Evolutionary conservation across 192 early-diverging fungal genomes (phyloP), one percentile per base, ranked within the genome.

Genomic region (Geranomyces michiganensis): DNA sequence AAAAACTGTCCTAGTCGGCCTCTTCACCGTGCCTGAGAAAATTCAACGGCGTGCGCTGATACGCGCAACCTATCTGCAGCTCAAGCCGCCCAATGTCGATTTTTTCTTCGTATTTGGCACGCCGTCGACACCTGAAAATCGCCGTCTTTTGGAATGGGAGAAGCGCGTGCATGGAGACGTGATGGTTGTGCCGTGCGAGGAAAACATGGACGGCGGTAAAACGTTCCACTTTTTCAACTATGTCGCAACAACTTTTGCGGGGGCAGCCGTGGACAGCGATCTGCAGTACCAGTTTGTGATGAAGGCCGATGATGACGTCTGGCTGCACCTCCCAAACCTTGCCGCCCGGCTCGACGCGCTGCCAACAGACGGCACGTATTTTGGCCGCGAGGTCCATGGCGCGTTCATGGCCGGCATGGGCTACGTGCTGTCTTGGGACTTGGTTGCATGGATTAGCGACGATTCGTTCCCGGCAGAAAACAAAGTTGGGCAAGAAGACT

Each of bases 121-220:
- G 12, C 61, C 67, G 29, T 26, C 10, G 13, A 33, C 33, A 6
- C 36, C 48, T 3, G 63, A 63, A 27, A 10, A 61, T 0, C 24
- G 15, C 12, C 26, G 19, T 13, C 21, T 76, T 31, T 7, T 76
- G 2, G 46, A 27, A 24, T 55, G 36, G 53, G 75, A 76, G 66
- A 1, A 43, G 19, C 19, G 32, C 14, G 3, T 24, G 49, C 51
- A 76, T 36, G 29, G 43, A 10, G 75, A 76, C 60, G 67, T 76
- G 56, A 59, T 76, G 26, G 31, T 71, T 17, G 1, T 77, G 45
- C 46, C 59, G 26, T 63, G 67, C 59, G 65, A 67, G 22, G 76
- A 77, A 55, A 77, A 77, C 72, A 77, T 77, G 76, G 63, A 77
- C 32, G 33, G 33, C 44, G 76, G 76, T 27, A 77, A 77, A 47